Conservation (phyloP, 2,329 filamentous ascomycete species). For the Dothiorella sarmentorum region DNA sequence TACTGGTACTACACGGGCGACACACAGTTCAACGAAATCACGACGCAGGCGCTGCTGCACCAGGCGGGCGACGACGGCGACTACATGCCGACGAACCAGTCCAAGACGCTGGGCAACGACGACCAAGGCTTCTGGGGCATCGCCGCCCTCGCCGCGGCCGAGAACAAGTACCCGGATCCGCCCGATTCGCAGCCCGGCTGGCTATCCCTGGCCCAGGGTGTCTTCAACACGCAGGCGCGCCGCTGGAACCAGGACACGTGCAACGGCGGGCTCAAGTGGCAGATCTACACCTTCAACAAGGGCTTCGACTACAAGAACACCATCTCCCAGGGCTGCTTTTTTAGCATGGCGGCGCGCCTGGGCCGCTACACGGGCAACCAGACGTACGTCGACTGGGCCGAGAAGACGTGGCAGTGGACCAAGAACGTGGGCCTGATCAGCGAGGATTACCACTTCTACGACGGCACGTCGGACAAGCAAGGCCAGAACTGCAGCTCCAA, state of each 20-base stretch:
- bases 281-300: slow-evolving; percentile 75
- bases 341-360: slow-evolving; percentile 62
- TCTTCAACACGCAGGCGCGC: slow-evolving; percentile 72
- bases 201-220: slow-evolving; percentile 72
- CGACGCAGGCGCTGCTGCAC: slow-evolving; percentile 59
- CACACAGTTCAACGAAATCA: slow-evolving; percentile 38
- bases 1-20: slow-evolving; percentile 45
- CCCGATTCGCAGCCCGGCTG: slow-evolving; percentile 58
- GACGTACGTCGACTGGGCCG: slow-evolving; percentile 75
- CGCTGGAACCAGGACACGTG: slow-evolving; percentile 69
- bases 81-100: slow-evolving; percentile 56
- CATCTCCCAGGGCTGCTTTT: slow-evolving; percentile 57
- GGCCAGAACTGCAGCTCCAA: slow-evolving; percentile 41
- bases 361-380: slow-evolving; percentile 74
- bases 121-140: slow-evolving; percentile 60
- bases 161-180: slow-evolving; percentile 47
- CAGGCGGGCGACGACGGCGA: slow-evolving; percentile 71
- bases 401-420: slow-evolving; percentile 59
- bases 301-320: slow-evolving; percentile 61
- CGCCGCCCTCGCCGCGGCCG: slow-evolving; percentile 56
- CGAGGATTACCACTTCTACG: slow-evolving; percentile 41
- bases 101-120: slow-evolving; percentile 52
- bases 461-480: slow-evolving; percentile 40
- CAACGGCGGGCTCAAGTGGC: slow-evolving; percentile 76
- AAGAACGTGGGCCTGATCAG: slow-evolving; percentile 54